A percentile compares a stretch with the other conserved stretches of the same genome.
These are phyloP conservation scores for Yamadazyma endophytica DNA, from an alignment of 805 yeast species.

Conservation along the genomic window DNA sequence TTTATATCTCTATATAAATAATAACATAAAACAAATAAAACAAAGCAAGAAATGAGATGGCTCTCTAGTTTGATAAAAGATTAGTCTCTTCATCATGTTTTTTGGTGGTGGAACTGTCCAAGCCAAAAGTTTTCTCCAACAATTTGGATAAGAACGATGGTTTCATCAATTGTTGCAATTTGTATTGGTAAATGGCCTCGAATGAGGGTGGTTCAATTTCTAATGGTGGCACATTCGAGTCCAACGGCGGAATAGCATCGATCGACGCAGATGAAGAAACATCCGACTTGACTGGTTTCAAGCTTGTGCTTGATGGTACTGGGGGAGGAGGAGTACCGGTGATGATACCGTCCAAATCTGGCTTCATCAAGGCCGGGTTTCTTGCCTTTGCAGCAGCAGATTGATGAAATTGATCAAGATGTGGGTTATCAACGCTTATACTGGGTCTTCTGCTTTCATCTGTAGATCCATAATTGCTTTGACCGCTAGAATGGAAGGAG, in stretches of 20 bases:
- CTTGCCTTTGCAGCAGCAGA: slow-evolving; percentile 44
- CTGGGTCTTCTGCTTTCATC: slow-evolving; percentile 17
- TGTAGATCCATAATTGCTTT: slow-evolving; percentile 12
- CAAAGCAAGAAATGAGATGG: too few relatives aligned
- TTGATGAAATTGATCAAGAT: slow-evolving; percentile 17
- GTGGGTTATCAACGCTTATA: slow-evolving; percentile 7
- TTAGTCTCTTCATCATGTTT: slow-evolving; percentile 4
- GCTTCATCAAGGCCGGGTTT: slow-evolving; percentile 28
- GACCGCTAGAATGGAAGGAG: slow-evolving; percentile 34
- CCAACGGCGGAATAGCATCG: slow-evolving; percentile 15
- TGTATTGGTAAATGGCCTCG: slow-evolving; percentile 22
- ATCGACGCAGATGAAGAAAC: slow-evolving; percentile 14
- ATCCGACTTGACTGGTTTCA: slow-evolving; percentile 21
- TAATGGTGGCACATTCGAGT: slow-evolving; percentile 18
- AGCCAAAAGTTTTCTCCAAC: slow-evolving; percentile 1
- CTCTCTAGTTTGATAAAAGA: slow-evolving; percentile 1
- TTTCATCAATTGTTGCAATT: slow-evolving; percentile 14
- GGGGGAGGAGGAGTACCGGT: slow-evolving; percentile 25
- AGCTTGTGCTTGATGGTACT: slow-evolving; percentile 4
- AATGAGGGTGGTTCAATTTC: slow-evolving; percentile 35
- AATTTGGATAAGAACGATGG: slow-evolving; percentile 5
- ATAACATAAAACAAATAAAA: too few relatives aligned
- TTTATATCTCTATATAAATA: too few relatives aligned
- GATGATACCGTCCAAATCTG: slow-evolving; percentile 28
- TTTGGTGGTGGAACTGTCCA: neutral